Percentiles rank a stretch among this genome's conserved stretches.
Conservation (phyloP, 768 basidiomycete genomes). For the Hypholoma fasciculare region DNA sequence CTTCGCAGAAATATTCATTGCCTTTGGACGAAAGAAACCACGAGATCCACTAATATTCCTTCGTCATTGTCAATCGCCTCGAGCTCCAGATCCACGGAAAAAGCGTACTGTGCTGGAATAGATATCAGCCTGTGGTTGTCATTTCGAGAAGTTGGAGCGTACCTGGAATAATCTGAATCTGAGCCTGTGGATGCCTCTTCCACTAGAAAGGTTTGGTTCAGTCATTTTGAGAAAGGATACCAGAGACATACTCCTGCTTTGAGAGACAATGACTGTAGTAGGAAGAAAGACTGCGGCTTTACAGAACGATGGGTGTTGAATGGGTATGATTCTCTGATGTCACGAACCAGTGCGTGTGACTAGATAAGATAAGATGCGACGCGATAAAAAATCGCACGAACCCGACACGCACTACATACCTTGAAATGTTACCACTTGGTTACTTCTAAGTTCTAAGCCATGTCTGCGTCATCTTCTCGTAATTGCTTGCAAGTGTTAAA, state of each 20-base stretch:
- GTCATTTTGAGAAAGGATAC: not conserved
- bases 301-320: not conserved
- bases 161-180: slow-evolving; percentile 97
- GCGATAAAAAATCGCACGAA: not conserved
- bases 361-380: slow-evolving; percentile 14
- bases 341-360: slow-evolving; percentile 2
- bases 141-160: slow-evolving; percentile 25
- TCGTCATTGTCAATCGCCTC: slow-evolving; percentile 1
- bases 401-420: too few species aligned
- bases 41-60: slow-evolving; percentile 78
- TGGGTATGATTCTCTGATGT: not conserved
- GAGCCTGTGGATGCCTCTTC: slow-evolving; percentile 90
- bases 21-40: slow-evolving; percentile 98
- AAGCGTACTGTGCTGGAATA: slow-evolving; percentile 35
- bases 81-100: slow-evolving; percentile 1
- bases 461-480: not conserved
- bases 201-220: slow-evolving; percentile 41
- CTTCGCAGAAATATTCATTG: slow-evolving; percentile 99
- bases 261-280: too few species aligned
- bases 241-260: not conserved
- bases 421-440: not conserved
- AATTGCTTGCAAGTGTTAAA: too few species aligned
- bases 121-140: slow-evolving; percentile 12
- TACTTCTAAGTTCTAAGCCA: not conserved
- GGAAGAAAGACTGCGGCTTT: too few species aligned